Base-by-base conservation (phyloP, 441 rosid genomes). In the Pelargonium exstipulatum region DNA sequence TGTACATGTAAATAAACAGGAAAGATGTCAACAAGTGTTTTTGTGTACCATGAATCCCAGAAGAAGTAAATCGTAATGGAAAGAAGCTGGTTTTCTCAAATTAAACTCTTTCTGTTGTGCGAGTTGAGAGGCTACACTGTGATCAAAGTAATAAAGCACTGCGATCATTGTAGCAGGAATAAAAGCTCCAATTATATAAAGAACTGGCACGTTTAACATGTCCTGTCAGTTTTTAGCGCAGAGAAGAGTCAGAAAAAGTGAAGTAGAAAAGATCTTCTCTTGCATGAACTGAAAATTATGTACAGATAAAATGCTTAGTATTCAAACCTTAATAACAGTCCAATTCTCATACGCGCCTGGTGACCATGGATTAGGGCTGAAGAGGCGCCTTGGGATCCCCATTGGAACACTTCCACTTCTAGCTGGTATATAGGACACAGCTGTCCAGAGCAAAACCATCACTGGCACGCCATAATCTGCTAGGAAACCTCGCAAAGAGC, bases 121-220 rank as follows among this genome's bases (percentile, higher is more conserved):
- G 62, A 88, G 86, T 75, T 88, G 94, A 68, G 94, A 87, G 37
- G 94, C 94, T 51, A 88, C 90, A 62, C 94, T 88, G 83, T 88
- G 94, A 76, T 88, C 94, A 64, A 88, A 88, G 84, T 88, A 86
- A 79, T 86, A 88, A 61, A 88, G 88, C 71, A 88, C 94, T 0
- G 94, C 91, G 74, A 85, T 88, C 94, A 88, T 88, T 58, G 94
- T 88, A 69, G 94, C 94, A 35, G 94, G 94, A 81, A 88, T 83
- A 73, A 88, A 81, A 62, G 94, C 90, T 73, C 91, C 94, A 64
- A 87, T 78, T 65, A 88, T 88, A 69, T 88, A 88, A 22, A 88
- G 74, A 37, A 84, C 83, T 35, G 94, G 90, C 73, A 88, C 94
- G 70, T 78, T 40, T 75, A 80, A 35, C 94, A 88, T 88, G 79